Conservation (phyloP, 1,139 yeast genomes). For the Arxiozyma slooffiae region DNA sequence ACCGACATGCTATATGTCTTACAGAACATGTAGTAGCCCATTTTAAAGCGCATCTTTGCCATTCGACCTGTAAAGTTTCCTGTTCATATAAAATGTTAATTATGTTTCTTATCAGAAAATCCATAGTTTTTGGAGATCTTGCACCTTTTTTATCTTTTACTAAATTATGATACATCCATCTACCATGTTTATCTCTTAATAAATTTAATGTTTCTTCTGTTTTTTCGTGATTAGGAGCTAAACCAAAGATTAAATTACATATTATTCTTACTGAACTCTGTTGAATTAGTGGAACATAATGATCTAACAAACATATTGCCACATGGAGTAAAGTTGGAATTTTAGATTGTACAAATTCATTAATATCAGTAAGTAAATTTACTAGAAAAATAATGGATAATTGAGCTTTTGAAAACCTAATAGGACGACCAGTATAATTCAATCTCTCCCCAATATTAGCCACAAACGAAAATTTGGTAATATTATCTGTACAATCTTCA, state of each 20-base stretch:
- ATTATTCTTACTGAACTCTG: constrained; percentile 74
- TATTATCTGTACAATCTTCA: constrained; percentile 22
- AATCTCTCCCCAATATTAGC: constrained; percentile 58
- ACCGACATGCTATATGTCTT: constrained; percentile 90
- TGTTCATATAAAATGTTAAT: constrained; percentile 46
- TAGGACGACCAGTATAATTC: constrained; percentile 54
- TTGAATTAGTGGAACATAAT: constrained; percentile 71
- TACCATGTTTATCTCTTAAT: constrained; percentile 41
- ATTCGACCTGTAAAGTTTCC: constrained; percentile 57
- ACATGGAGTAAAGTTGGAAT: constrained; percentile 78
- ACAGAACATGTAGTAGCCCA: constrained; percentile 99
- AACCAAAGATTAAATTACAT: constrained; percentile 59
- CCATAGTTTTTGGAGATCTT: constrained; percentile 83
- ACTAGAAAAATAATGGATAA: constrained; percentile 75
- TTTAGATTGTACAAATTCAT: constrained; percentile 45
- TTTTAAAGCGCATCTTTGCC: constrained; percentile 74
- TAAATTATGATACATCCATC: constrained; percentile 87
- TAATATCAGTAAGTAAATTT: constrained; percentile 58
- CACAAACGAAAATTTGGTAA: constrained; percentile 52
- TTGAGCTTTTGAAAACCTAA: constrained; percentile 81
- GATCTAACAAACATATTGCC: constrained; percentile 73
- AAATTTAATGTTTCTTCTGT: constrained; percentile 45
- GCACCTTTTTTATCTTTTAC: constrained; percentile 72
- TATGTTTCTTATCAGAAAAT: constrained; percentile 56
- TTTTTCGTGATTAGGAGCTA: constrained; percentile 47